Evolutionary conservation across 371 early-diverging fungal genomes (phyloP), one percentile per base, ranked within the genome.

Genomic region (Coemansia sp.): DNA sequence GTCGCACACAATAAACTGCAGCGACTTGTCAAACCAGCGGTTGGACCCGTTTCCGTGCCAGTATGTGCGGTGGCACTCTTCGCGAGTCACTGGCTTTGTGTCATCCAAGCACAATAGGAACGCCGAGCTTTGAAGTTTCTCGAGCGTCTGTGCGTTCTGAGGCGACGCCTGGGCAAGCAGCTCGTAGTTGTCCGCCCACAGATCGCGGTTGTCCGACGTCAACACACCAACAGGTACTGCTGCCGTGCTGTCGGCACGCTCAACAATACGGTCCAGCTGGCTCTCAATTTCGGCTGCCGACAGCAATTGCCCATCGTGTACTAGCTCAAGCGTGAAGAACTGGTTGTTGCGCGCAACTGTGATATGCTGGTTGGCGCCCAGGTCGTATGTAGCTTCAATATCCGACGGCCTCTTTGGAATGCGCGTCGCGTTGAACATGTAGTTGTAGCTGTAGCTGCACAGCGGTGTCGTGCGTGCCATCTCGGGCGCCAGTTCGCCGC

Each of bases 341-440:
- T 94, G 89, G 86, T 94, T 95, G 73, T 94, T 89, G 68, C 97
- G 88, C 36, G 91, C 86, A 29, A 93, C 96, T 17, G 90, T 85
- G 21, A 97, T 86, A 73, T 94, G 93, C 65, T 88, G 83, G 86
- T 95, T 88, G 67, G 82, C 78, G 19, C 78, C 66, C 54, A 95
- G 93, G 63, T 94, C 93, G 65, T 85, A 90, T 7, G 84, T 83
- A 15, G 83, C 84, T 54, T 90, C 92, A 61, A 84, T 74, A 75
- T 98, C 98, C 17, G 89, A 85, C 4, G 94, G 94, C 80, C 89
- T 89, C 65, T 81, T 79, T 53, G 98, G 95, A 64, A 95, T 88
- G 70, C 98, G 92, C 82, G 92, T 92, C 52, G 96, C 90, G 80
- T 97, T 95, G 87, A 97, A 98, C 93, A 98, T 90, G 80, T 87